Conservation (phyloP, 2,329 filamentous ascomycete genomes). For the Tolypocladium cylindrosporum region DNA sequence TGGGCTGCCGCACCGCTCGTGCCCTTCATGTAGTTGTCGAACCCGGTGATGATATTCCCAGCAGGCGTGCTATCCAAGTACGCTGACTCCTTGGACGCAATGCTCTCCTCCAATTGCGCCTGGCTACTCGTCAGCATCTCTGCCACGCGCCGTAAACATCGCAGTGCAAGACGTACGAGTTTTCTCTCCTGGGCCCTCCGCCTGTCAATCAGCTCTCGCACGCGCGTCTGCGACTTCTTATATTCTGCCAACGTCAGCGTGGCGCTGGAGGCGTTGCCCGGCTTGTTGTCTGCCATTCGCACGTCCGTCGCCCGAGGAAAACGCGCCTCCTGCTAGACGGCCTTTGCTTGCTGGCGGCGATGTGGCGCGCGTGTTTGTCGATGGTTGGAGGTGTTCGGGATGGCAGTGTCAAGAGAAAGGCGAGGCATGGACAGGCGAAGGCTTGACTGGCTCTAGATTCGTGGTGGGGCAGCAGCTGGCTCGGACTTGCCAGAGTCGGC, state of each 20-base stretch:
- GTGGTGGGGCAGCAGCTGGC: background rate
- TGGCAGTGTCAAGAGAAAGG: background rate
- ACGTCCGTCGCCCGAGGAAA: background rate
- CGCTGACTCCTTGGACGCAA: conserved; percentile 70
- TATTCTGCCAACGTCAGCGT: conserved; percentile 34
- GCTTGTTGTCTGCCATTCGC: conserved; percentile 25
- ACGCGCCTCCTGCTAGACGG: background rate
- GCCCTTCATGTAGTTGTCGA: conserved; percentile 97
- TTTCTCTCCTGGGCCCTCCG: conserved; percentile 26
- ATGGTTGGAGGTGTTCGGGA: background rate
- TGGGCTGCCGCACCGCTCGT: conserved; percentile 52
- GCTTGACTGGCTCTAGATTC: background rate
- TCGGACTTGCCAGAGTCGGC: background rate
- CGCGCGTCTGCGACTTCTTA: conserved; percentile 37
- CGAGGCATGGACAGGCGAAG: background rate
- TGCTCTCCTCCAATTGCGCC: conserved; percentile 59
- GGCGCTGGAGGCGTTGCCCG: conserved; percentile 12
- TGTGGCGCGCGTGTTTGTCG: background rate
- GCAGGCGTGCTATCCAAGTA: conserved; percentile 85
- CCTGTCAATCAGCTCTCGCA: conserved; percentile 37
- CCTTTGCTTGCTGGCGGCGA: background rate
- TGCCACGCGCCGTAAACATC: background rate
- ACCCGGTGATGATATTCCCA: conserved; percentile 95
- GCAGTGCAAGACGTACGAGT: conserved; percentile 16
- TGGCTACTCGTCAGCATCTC: conserved; percentile 6